Base-by-base conservation (phyloP, 116 monocot species). In the Papilionanthe hybrid region DNA sequence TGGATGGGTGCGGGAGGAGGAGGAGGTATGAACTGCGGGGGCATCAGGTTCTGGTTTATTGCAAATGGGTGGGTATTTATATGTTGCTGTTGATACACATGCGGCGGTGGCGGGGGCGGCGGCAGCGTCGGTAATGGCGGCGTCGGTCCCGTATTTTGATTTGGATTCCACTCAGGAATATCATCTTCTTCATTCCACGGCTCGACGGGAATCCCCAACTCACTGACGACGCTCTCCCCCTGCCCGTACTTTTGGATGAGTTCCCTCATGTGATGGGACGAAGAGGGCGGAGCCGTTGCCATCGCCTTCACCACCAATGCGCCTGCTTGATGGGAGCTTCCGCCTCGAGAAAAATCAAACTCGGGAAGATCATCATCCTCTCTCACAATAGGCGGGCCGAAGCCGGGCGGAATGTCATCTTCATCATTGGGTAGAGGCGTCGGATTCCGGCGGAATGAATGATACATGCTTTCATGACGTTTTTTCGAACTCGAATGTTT, bases 381-480 rank as follows among this genome's bases (percentile, higher is more conserved):
- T 81, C 80, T 85, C 22, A 23, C 63, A 28, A 15, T 73, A 47
- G 77, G 77, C 18, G 94, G 94, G 41, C 98, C 99, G 78, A 99
- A 99, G 28, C 99, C 99, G 0, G 99, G 99, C 10, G 99, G 99
- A 27, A 99, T 84, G 82, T 99, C 99, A 80, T 90, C 97, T 43
- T 83, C 87, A 20, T 88, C 87, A 7, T 77, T 83, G 1, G 75
- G 75, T 9, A 5, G 29, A 20, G 32, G 80, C 1, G 27, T 53
- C 25, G 27, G 43, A 72, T 20, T 79, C 13, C 56, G 71, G 5
- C 49, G 20, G 5, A 67, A 67, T 12, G 87, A 18, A 47, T 78
- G 77, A 32, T 66, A 58, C 4, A 72, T 65, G 25, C 53, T 58
- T 75, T 78, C 47, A 10, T 88, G 85, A 11, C 81, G 86, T 81